Conservation (phyloP, 352 stramenopile species). For the Globisporangium iwayamae region DNA sequence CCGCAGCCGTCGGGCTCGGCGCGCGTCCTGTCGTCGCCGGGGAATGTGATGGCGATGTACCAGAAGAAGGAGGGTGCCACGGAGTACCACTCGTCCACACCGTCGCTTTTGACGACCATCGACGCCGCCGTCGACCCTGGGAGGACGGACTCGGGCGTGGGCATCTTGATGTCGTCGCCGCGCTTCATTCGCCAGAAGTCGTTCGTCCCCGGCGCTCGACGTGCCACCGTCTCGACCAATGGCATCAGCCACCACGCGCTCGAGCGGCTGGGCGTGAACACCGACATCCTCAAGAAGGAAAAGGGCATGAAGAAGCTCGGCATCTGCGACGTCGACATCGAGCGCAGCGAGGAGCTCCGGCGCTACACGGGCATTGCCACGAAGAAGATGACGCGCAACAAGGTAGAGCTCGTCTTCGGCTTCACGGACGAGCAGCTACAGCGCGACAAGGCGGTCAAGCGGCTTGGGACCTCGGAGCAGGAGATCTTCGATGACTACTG, state of each 20-base stretch:
- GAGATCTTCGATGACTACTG: conserved; percentile 67
- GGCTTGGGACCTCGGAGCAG: conserved; percentile 50
- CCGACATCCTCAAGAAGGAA: conserved; percentile 62
- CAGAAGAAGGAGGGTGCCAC: conserved; percentile 9
- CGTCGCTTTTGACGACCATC: conserved; percentile 3
- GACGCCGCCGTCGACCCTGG: background rate
- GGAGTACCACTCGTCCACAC: conserved; percentile 15
- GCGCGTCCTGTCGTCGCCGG: background rate
- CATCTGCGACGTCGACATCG: conserved; percentile 63
- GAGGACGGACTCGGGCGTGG: background rate
- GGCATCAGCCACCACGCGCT: conserved; percentile 46
- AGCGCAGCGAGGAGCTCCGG: conserved; percentile 45
- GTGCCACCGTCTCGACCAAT: conserved; percentile 25
- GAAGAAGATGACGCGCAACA: conserved; percentile 25
- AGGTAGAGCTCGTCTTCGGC: conserved; percentile 59
- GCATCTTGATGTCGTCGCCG: conserved; percentile 3
- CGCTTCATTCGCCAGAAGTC: conserved; percentile 4
- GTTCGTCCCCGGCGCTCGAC: conserved; percentile 11
- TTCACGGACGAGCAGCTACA: conserved; percentile 63
- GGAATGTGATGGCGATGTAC: conserved; percentile 1
- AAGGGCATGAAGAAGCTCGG: conserved; percentile 77
- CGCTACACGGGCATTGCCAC: conserved; percentile 45
- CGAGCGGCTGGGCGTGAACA: conserved; percentile 54
- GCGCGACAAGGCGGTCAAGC: conserved; percentile 54
- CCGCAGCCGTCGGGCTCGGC: background rate